Conservation (phyloP, 2,329 filamentous ascomycete species). For the Cyphellophora attinorum region DNA sequence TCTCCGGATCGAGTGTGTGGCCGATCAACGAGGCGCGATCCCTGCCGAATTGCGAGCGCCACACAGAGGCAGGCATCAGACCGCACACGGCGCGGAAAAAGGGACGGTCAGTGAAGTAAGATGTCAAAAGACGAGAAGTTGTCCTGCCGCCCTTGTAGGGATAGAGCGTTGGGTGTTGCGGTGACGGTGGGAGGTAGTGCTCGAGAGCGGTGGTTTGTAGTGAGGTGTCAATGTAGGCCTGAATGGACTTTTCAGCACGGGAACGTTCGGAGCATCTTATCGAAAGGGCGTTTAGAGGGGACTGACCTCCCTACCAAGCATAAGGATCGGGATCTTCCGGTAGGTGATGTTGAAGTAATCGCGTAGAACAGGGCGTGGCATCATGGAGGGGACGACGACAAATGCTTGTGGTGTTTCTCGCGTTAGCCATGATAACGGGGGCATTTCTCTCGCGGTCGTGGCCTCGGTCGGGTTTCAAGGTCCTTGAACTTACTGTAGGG, state of each 20-base stretch:
- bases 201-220: conserved; percentile 14
- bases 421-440: no score
- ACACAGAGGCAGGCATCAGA: conserved; percentile 13
- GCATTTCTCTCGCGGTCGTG: no score
- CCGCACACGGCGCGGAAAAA: conserved; percentile 16
- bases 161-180: conserved; percentile 10
- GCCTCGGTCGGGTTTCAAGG: no score
- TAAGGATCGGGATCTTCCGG: conserved; percentile 59
- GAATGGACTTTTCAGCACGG: not conserved
- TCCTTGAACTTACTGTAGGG: conserved; percentile 11
- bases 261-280: not conserved
- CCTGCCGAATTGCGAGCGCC: conserved; percentile 13
- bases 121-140: conserved; percentile 8
- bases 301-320: conserved; percentile 48
- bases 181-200: conserved; percentile 7
- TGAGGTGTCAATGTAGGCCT: conserved; percentile 17
- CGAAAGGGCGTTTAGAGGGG: not conserved
- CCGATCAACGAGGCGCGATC: conserved; percentile 16
- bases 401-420: no score
- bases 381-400: conserved; percentile 37
- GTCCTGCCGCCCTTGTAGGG: conserved; percentile 3
- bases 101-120: conserved; percentile 14
- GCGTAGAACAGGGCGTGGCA: conserved; percentile 56
- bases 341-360: conserved; percentile 54
- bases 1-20: conserved; percentile 13